Percentiles rank a stretch among this genome's conserved stretches.
phyloP scores from a whole-genome alignment of 768 basidiomycete genomes.

The Mycena haematopus region DNA sequence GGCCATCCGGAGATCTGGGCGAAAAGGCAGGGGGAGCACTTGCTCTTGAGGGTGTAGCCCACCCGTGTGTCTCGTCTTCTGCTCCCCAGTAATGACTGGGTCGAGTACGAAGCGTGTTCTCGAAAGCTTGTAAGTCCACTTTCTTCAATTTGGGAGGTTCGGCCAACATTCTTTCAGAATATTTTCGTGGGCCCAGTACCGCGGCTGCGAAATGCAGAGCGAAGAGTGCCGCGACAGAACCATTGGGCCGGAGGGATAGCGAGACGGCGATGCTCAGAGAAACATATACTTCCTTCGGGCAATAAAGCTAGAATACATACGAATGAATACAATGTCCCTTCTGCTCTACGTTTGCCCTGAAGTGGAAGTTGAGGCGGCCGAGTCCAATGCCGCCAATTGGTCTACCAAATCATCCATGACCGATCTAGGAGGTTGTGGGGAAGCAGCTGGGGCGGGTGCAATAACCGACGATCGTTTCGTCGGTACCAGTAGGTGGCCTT shows the following conservation, averaged over 20 bases:
- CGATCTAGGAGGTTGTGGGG: constrained; percentile 43
- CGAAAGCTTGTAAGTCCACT: not conserved
- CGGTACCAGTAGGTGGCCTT: constrained; percentile 63
- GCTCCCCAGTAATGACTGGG: not conserved
- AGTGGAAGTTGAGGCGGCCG: constrained; percentile 25
- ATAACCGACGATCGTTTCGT: constrained; percentile 41
- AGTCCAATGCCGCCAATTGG: constrained; percentile 74
- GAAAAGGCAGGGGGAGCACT: not conserved
- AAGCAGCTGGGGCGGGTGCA: constrained; percentile 28
- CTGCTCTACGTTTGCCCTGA: constrained; percentile 8
- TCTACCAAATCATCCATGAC: constrained; percentile 88
- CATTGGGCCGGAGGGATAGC: no score
- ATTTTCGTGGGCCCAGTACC: not conserved
- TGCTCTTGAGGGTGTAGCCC: not conserved
- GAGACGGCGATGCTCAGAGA: not conserved
- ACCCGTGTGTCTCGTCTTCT: not conserved
- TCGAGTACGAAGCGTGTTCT: not conserved
- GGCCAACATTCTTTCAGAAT: not conserved
- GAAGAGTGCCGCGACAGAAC: no score
- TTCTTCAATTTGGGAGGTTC: not conserved
- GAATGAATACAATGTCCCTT: not conserved
- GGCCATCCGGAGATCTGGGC: constrained; percentile 14
- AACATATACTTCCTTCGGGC: not conserved
- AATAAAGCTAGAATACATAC: constrained; percentile 15
- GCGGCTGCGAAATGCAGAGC: not conserved